Evolutionary conservation across 371 early-diverging fungal genomes (phyloP), one percentile per base, ranked within the genome.

Genomic region (Lichtheimia hyalospora): DNA sequence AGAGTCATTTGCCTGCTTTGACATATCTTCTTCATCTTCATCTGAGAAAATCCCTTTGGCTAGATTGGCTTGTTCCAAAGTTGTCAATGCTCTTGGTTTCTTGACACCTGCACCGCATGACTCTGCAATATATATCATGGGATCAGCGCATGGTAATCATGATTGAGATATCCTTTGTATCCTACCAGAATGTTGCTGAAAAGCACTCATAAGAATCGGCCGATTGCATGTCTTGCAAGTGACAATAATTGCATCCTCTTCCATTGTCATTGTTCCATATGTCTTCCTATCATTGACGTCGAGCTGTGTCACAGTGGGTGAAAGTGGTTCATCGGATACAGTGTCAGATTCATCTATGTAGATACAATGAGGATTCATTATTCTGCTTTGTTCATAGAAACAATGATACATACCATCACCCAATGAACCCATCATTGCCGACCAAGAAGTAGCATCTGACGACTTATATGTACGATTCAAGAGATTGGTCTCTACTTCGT

Each of bases 201-300:
- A 77, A 54, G 63, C 70, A 21, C 71, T 77, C 0, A 76, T 66
- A 46, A 75, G 40, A 21, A 81, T 62, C 2, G 75, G 74, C 27
- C 75, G 57, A 20, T 70, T 49, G 27, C 81, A 81, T 3, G 64
- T 49, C 20, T 68, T 77, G 63, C 81, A 81, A 25, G 70, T 68
- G 6, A 77, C 64, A 7, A 74, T 62, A 7, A 77, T 62, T 1
- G 64, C 61, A 18, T 81, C 78, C 16, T 81, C 78, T 50, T 77
- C 74, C 68, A 81, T 70, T 12, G 81, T 78, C 61, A 71, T 66
- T 5, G 64, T 54, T 6, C 81, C 81, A 58, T 68, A 75, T 34
- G 69, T 69, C 20, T 69, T 69, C 57, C 73, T 60, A 24, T 77
- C 77, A 21, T 63, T 64, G 5, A 49, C 43, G 41, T 71, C 63